Base-by-base conservation (phyloP, 495 filamentous ascomycete genomes). In the Penicillium lagena region DNA sequence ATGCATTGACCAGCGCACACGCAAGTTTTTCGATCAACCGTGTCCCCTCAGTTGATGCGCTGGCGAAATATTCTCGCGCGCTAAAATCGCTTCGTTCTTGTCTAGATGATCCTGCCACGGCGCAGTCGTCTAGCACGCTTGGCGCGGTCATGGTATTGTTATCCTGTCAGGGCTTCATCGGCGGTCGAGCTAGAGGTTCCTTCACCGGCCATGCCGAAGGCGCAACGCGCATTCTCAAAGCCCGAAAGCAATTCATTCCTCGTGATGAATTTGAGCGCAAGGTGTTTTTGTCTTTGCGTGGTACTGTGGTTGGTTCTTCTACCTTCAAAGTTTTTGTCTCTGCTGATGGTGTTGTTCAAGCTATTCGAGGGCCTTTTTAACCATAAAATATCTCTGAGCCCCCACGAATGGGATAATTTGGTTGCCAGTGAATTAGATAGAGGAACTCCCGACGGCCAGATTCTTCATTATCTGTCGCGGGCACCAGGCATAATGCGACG, bases 61-160 rank as follows among this genome's bases (percentile, higher is more conserved):
- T 74, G 28, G 38, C 44, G 7, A 74, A 67, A 29, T 68, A 74
- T 44, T 63, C 67, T 1, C 58, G 40, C 0, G 70, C 71, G 6
- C 43, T 75, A 1, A 46, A 32, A 13, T 51, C 55, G 0, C 52
- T 77, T 1, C 49, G 65, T n/a, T 40, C 46, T 1, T 62, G 56
- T 47, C 44, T 77, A 8, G 59, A 67, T 46, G 60, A 76, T 27
- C 59, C 60, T 0, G 35, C 41, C 29, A 63, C 64, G 46, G 71
- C 70, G 3, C 39, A 47, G 1, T 45, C 58, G 7, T 55, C 67
- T 1, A 64, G 65, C 34, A 75, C 73, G 12, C 51, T 77, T 4
- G 66, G 66, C 38, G 67, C 73, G 1, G 65, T 76, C 0, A 68
- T 66, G 55, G 12, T 77, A 11, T 37, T 74, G 7, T 41, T 71